Percentiles rank a stretch among this genome's conserved stretches.
These are phyloP conservation scores for Dovyalis caffra DNA, from an alignment of 345 rosid genomes.

Conservation along the genomic window DNA sequence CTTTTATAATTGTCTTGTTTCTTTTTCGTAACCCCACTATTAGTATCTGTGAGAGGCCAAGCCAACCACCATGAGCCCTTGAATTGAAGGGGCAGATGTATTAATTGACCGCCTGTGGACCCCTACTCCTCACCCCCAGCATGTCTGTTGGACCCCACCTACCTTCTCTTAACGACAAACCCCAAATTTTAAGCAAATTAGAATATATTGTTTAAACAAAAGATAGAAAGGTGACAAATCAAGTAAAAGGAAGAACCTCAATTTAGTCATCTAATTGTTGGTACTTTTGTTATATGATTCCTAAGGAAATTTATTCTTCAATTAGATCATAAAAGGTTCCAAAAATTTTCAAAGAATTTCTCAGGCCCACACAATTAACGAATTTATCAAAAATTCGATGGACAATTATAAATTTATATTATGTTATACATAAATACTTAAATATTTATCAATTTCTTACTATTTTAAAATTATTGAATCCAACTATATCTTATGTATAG, in stretches of 20 bases:
- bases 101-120: conserved; percentile 25
- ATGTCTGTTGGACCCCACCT: conserved; percentile 29
- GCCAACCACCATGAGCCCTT: conserved; percentile 12
- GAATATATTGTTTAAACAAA: not conserved
- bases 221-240: too few species aligned
- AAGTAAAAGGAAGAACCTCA: not conserved
- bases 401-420: too few species aligned
- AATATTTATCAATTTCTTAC: too few species aligned
- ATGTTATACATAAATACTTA: too few species aligned
- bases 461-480: too few species aligned
- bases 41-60: not conserved
- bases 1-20: not conserved
- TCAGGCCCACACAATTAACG: too few species aligned
- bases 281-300: not conserved
- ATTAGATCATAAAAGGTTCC: too few species aligned
- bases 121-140: not conserved
- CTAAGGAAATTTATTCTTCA: not conserved
- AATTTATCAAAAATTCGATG: too few species aligned
- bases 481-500: too few species aligned
- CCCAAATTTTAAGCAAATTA: not conserved
- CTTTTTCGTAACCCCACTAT: not conserved
- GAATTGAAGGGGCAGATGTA: conserved; percentile 29
- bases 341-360: too few species aligned
- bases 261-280: not conserved
- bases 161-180: conserved; percentile 13